Evolutionary conservation across 2,329 filamentous ascomycete genomes (phyloP).

Genomic region (Ilyonectria mors-panacis): DNA sequence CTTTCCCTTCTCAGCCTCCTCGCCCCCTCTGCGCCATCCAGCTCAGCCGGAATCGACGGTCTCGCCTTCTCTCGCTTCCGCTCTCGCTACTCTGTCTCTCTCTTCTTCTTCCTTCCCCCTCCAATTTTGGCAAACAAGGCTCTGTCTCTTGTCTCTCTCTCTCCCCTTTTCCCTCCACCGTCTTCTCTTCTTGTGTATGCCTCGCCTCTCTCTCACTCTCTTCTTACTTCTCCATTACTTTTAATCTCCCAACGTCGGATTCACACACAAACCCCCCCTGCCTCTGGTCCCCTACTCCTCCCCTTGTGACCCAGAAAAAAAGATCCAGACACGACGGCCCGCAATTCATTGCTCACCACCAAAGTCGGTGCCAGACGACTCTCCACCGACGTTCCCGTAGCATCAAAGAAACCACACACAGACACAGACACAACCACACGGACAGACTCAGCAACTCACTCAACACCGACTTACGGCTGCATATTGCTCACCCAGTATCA

Average conservation of each 20-base stretch:
- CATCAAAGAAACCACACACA: slow-evolving; percentile 28
- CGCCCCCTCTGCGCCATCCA: slow-evolving; percentile 5
- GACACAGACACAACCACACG: slow-evolving; percentile 19
- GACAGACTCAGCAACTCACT: slow-evolving; percentile 22
- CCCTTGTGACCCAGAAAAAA: slow-evolving; percentile 24
- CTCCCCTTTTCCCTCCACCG: slow-evolving; percentile 8
- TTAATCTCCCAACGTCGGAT: slow-evolving; percentile 24
- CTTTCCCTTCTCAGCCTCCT: not conserved
- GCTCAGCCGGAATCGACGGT: slow-evolving; percentile 18
- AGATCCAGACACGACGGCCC: slow-evolving; percentile 26
- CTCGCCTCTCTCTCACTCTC: slow-evolving; percentile 17
- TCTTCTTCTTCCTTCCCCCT: slow-evolving; percentile 32
- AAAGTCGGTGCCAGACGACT: slow-evolving; percentile 12
- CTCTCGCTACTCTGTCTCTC: slow-evolving; percentile 28
- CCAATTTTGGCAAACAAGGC: slow-evolving; percentile 20
- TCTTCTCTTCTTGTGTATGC: slow-evolving; percentile 1
- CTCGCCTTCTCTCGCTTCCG: slow-evolving; percentile 27
- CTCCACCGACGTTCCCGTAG: slow-evolving; percentile 30
- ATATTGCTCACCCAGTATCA: slow-evolving; percentile 46
- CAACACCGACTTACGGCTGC: slow-evolving; percentile 41
- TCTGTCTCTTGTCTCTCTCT: not conserved
- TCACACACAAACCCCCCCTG: slow-evolving; percentile 13
- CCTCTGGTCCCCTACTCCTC: slow-evolving; percentile 33
- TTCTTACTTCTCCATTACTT: slow-evolving; percentile 8
- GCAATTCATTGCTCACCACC: slow-evolving; percentile 37